These are phyloP conservation scores for Malania oleifera DNA, from an alignment of 164 flowering plant species.

Conservation along the genomic window DNA sequence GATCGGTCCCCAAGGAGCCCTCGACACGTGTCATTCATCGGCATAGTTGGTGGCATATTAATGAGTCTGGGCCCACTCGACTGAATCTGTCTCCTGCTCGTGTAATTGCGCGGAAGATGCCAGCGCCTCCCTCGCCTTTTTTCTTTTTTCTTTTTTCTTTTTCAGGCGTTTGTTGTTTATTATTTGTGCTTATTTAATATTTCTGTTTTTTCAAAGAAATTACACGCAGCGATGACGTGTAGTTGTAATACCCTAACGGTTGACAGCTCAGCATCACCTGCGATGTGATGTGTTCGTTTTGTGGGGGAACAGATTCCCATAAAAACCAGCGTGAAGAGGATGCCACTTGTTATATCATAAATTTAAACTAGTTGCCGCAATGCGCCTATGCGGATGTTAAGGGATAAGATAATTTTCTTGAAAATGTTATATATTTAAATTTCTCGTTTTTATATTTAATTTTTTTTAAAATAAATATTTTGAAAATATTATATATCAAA, in stretches of 20 bases:
- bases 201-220: no score
- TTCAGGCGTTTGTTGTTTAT: neutral
- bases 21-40: slow-evolving; percentile 1
- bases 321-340: no score
- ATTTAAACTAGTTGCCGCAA: no score
- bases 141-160: neutral
- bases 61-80: neutral
- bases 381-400: no score
- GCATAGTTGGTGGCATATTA: slow-evolving; percentile 1
- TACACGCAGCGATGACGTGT: neutral
- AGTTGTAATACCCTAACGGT: neutral
- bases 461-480: no score
- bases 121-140: neutral
- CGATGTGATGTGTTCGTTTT: neutral
- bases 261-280: neutral
- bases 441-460: no score
- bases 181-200: no score
- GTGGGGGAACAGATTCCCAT: neutral
- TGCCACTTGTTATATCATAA: no score
- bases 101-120: slow-evolving; percentile 3
- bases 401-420: no score
- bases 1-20: neutral
- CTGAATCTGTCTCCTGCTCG: neutral
- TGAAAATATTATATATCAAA: no score
- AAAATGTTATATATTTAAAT: no score